Percentiles rank a stretch among this genome's conserved stretches.
phyloP scores from a whole-genome alignment of 2,329 filamentous ascomycete species.

The Colletotrichum eremochloae region DNA sequence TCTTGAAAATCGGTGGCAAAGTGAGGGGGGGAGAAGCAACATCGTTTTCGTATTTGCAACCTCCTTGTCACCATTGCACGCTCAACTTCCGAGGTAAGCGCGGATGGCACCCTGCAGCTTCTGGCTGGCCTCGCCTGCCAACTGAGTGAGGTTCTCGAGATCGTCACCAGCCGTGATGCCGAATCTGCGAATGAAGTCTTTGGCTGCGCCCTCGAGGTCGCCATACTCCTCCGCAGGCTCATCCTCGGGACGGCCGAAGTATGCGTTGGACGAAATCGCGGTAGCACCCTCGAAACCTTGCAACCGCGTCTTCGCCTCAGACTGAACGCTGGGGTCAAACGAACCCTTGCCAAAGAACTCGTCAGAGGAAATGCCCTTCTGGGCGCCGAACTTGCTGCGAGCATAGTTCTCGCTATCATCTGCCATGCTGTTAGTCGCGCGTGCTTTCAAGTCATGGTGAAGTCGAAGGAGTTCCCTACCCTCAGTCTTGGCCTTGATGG shows the following conservation, averaged over 20 bases:
- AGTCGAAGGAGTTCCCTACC: conserved; percentile 63
- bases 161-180: conserved; percentile 97
- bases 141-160: conserved; percentile 86
- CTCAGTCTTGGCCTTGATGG: conserved; percentile 76
- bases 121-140: conserved; percentile 87
- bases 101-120: conserved; percentile 84
- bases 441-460: neutral
- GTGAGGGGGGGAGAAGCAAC: neutral
- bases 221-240: conserved; percentile 85
- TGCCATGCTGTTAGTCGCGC: conserved; percentile 46
- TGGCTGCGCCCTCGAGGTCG: conserved; percentile 91
- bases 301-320: conserved; percentile 88
- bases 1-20: conserved; percentile 23
- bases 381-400: conserved; percentile 86
- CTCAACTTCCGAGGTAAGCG: conserved; percentile 72
- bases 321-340: conserved; percentile 83
- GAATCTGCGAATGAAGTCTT: conserved; percentile 95
- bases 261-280: conserved; percentile 94
- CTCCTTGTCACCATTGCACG: conserved; percentile 4
- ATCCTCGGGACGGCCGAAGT: conserved; percentile 94
- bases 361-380: conserved; percentile 97
- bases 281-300: conserved; percentile 94
- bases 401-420: conserved; percentile 87
- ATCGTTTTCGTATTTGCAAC: conserved; percentile 2
- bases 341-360: conserved; percentile 96